phyloP scores from a whole-genome alignment of 495 filamentous ascomycete genomes.

The Penicillium canariense region DNA sequence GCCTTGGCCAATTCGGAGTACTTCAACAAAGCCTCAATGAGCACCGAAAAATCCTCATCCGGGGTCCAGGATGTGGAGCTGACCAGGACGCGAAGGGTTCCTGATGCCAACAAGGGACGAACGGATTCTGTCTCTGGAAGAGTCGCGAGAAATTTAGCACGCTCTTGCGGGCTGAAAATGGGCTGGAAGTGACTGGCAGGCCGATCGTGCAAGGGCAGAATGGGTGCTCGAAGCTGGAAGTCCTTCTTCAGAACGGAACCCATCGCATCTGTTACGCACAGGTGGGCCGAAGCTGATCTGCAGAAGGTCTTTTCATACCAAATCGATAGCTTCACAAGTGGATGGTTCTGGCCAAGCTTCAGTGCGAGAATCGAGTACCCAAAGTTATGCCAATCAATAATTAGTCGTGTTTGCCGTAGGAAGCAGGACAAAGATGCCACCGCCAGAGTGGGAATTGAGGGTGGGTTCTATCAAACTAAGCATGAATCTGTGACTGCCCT shows the following conservation, averaged over 20 bases:
- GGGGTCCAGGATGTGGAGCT: constrained; percentile 96
- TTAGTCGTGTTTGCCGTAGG: constrained; percentile 73
- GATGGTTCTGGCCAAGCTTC: constrained; percentile 61
- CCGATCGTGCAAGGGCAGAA: constrained; percentile 79
- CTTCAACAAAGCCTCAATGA: constrained; percentile 76
- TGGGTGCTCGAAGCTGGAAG: constrained; percentile 59
- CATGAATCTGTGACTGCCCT: background rate
- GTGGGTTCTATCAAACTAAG: constrained; percentile 69
- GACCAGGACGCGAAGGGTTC: constrained; percentile 65
- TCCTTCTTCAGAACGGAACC: constrained; percentile 62
- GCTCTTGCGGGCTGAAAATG: constrained; percentile 45
- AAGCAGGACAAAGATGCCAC: constrained; percentile 70
- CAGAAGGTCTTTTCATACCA: constrained; percentile 74
- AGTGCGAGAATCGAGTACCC: constrained; percentile 90
- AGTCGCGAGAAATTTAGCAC: constrained; percentile 56
- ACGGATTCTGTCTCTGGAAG: constrained; percentile 58
- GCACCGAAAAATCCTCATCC: constrained; percentile 89
- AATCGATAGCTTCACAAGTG: constrained; percentile 70
- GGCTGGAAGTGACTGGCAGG: constrained; percentile 80
- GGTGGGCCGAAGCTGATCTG: constrained; percentile 65
- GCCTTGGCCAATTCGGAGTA: constrained; percentile 58
- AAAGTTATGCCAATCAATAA: constrained; percentile 99
- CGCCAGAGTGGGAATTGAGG: constrained; percentile 85
- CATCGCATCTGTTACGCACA: constrained; percentile 92
- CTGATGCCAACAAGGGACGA: constrained; percentile 53